These are phyloP conservation scores for Euphrasia confusa DNA, from an alignment of 257 asterid genomes.

Conservation along the genomic window DNA sequence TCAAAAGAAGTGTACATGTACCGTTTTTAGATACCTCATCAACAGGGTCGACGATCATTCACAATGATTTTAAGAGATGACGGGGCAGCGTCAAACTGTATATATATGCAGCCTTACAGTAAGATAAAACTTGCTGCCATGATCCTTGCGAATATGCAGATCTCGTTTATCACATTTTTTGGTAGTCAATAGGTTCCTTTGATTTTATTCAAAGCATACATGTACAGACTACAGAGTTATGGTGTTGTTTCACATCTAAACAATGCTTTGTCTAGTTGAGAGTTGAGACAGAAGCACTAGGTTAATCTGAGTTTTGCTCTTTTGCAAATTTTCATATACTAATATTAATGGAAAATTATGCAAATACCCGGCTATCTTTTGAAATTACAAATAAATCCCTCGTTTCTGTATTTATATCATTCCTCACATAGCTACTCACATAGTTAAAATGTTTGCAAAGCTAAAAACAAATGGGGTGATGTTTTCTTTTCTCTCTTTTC, in stretches of 20 bases:
- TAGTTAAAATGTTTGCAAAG: no score
- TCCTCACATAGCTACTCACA: no score
- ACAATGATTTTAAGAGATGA: constrained; percentile 21
- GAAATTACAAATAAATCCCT: neutral
- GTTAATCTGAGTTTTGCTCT: no score
- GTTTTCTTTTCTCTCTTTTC: no score
- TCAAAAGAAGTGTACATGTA: constrained; percentile 25
- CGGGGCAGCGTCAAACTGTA: constrained; percentile 10
- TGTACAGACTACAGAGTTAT: constrained; percentile 30
- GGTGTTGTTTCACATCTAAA: constrained; percentile 15
- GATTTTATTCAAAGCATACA: constrained; percentile 18
- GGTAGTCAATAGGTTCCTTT: constrained; percentile 22
- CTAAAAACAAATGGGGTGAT: no score
- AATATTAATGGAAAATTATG: no score
- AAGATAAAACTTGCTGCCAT: constrained; percentile 8
- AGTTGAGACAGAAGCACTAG: neutral
- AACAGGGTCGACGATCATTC: constrained; percentile 13
- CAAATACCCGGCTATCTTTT: no score
- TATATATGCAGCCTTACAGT: constrained; percentile 16
- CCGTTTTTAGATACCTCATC: constrained; percentile 11
- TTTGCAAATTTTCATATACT: no score
- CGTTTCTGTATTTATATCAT: no score
- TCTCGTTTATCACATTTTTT: constrained; percentile 19
- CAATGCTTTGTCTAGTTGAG: constrained; percentile 16
- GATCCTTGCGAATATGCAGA: constrained; percentile 13